phyloP scores from a whole-genome alignment of 73 alveolate genomes.

The Tetrahymena elliotti region DNA sequence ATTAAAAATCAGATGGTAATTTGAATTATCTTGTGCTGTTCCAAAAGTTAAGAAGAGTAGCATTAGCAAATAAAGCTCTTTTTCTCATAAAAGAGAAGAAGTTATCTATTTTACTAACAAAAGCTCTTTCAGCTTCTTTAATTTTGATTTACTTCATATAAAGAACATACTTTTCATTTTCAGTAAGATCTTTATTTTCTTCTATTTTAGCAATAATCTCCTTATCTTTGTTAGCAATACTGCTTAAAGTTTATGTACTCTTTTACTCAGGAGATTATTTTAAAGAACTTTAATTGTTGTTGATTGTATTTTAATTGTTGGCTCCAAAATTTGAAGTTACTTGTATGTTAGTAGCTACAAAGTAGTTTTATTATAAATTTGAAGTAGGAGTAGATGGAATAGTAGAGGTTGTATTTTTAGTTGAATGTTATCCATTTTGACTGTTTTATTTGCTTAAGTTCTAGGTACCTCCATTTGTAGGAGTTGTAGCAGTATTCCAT shows the following conservation, averaged over 20 bases:
- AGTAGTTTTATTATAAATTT: background rate
- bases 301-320: background rate
- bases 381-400: background rate
- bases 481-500: background rate
- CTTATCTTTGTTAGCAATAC: background rate
- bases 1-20: background rate
- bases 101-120: background rate
- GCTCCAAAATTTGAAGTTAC: background rate
- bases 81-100: background rate
- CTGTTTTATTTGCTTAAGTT: background rate
- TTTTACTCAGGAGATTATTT: background rate
- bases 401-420: background rate
- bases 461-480: background rate
- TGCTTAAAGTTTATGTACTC: background rate
- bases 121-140: background rate
- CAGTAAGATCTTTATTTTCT: background rate
- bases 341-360: background rate
- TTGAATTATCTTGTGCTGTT: background rate
- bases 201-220: background rate
- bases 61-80: background rate
- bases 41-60: background rate
- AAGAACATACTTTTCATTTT: background rate
- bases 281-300: background rate
- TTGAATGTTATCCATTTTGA: background rate
- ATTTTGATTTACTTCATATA: background rate